Evolutionary conservation across 2,329 filamentous ascomycete genomes (phyloP).

Genomic region (Anisogramma anomala): DNA sequence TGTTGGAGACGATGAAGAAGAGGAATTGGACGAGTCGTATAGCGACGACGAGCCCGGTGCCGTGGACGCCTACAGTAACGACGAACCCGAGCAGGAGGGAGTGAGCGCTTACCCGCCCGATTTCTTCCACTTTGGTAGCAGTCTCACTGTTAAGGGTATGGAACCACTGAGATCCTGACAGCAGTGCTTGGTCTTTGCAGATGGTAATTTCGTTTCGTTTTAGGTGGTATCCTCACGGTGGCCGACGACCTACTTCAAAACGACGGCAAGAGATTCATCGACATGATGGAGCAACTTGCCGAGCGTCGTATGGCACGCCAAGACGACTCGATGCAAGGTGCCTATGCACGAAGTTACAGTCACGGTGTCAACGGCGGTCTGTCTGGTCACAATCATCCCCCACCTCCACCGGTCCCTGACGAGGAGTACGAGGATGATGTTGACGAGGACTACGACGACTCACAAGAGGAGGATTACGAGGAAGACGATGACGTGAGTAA

Average conservation of each 20-base stretch:
- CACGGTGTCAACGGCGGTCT: slow-evolving; percentile 45
- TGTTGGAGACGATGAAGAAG: slow-evolving; percentile 43
- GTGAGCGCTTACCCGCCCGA: slow-evolving; percentile 59
- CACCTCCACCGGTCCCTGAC: slow-evolving; percentile 58
- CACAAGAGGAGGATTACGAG: slow-evolving; percentile 55
- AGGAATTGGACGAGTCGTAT: slow-evolving; percentile 41
- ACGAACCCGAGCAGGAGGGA: slow-evolving; percentile 40
- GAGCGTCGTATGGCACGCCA: slow-evolving; percentile 95
- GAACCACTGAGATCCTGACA: slow-evolving; percentile 16
- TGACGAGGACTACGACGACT: slow-evolving; percentile 51
- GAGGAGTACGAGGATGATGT: slow-evolving; percentile 35
- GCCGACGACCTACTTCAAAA: slow-evolving; percentile 98
- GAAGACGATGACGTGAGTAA: slow-evolving; percentile 55
- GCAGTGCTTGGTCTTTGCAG: slow-evolving; percentile 19
- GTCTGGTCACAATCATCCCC: slow-evolving; percentile 58
- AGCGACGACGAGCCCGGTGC: slow-evolving; percentile 58
- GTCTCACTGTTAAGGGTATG: slow-evolving; percentile 81
- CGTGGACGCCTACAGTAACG: slow-evolving; percentile 54
- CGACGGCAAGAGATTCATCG: slow-evolving; percentile 98
- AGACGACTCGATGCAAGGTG: slow-evolving; percentile 62
- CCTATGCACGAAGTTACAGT: slow-evolving; percentile 19
- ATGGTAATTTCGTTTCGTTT: slow-evolving; percentile 19
- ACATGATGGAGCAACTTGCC: slow-evolving; percentile 99
- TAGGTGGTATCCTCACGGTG: slow-evolving; percentile 95
- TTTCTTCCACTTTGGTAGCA: slow-evolving; percentile 96